Percentiles rank a stretch among this genome's conserved stretches.
Evolutionary conservation across 1,139 yeast genomes (phyloP).

Genomic region (Kodamaea suecica): DNA sequence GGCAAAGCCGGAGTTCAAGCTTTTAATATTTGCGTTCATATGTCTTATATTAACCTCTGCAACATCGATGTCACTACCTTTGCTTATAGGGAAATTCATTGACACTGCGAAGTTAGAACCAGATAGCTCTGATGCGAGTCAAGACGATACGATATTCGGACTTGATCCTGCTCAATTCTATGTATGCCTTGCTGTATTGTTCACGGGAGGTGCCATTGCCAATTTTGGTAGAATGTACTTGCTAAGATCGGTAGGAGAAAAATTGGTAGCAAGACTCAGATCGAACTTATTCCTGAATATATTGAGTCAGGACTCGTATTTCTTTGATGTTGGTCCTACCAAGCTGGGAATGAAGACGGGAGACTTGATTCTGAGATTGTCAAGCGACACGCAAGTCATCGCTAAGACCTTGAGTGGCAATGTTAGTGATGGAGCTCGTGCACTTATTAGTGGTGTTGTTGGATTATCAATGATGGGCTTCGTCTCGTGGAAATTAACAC

Average conservation of each 20-base stretch:
- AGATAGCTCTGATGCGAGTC: slow-evolving; percentile 17
- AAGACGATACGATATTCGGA: slow-evolving; percentile 37
- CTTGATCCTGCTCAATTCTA: slow-evolving; percentile 35
- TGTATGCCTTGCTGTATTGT: slow-evolving; percentile 40
- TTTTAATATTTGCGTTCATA: slow-evolving; percentile 49
- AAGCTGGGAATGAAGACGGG: slow-evolving; percentile 68
- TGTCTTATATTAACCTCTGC: slow-evolving; percentile 56
- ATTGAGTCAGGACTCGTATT: slow-evolving; percentile 83
- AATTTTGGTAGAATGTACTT: slow-evolving; percentile 78
- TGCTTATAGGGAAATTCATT: slow-evolving; percentile 71
- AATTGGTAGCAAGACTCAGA: slow-evolving; percentile 78
- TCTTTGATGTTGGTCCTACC: slow-evolving; percentile 74
- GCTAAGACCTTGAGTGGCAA: slow-evolving; percentile 85
- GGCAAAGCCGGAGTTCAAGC: slow-evolving; percentile 38
- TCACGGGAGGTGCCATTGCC: slow-evolving; percentile 68
- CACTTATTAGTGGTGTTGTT: slow-evolving; percentile 72
- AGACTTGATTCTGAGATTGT: slow-evolving; percentile 81
- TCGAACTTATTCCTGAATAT: slow-evolving; percentile 73
- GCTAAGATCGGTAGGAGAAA: slow-evolving; percentile 77
- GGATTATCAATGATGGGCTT: slow-evolving; percentile 86
- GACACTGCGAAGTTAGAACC: slow-evolving; percentile 36
- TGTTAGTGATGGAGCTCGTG: slow-evolving; percentile 85
- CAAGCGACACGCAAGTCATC: slow-evolving; percentile 88
- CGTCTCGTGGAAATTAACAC: slow-evolving; percentile 76
- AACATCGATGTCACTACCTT: slow-evolving; percentile 67